Evolutionary conservation across 225 moss, liverwort and hornwort genomes (phyloP).

Genomic region (Sphagnum tenellum): DNA sequence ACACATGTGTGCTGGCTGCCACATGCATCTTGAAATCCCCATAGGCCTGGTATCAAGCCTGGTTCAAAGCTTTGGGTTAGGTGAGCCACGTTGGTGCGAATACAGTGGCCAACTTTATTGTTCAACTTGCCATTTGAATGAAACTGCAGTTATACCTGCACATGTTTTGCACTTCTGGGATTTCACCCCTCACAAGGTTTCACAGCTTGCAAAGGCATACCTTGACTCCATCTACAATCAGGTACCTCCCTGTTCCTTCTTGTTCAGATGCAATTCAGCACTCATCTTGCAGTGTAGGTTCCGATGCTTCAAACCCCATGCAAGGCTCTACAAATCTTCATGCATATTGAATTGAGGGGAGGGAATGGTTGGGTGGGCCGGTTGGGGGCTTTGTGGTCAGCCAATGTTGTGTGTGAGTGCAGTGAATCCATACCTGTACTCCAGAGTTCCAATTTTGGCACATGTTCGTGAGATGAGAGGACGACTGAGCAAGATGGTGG

Average conservation of each 20-base stretch:
- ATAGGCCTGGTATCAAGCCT: slow-evolving; percentile 67
- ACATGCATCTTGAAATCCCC: slow-evolving; percentile 59
- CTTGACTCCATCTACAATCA: slow-evolving; percentile 96
- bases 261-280: too few species aligned
- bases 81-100: slow-evolving; percentile 85
- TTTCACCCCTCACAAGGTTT: slow-evolving; percentile 73
- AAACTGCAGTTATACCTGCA: slow-evolving; percentile 86
- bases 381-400: slow-evolving; percentile 28
- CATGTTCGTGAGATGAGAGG: slow-evolving; percentile 77
- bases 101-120: slow-evolving; percentile 94
- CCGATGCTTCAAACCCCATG: too few species aligned
- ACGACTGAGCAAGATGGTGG: slow-evolving; percentile 70
- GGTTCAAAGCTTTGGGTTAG: slow-evolving; percentile 74
- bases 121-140: slow-evolving; percentile 84
- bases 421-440: slow-evolving; percentile 87
- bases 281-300: too few species aligned
- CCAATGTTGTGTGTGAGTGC: slow-evolving; percentile 99
- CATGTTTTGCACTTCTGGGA: slow-evolving; percentile 93
- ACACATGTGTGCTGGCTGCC: slow-evolving; percentile 86
- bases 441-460: slow-evolving; percentile 88
- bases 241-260: slow-evolving; percentile 18
- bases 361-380: too few species aligned
- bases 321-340: too few species aligned
- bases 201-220: slow-evolving; percentile 94
- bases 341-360: too few species aligned